phyloP scores from a whole-genome alignment of 73 alveolate species.

The Symbiodinium pilosum region DNA sequence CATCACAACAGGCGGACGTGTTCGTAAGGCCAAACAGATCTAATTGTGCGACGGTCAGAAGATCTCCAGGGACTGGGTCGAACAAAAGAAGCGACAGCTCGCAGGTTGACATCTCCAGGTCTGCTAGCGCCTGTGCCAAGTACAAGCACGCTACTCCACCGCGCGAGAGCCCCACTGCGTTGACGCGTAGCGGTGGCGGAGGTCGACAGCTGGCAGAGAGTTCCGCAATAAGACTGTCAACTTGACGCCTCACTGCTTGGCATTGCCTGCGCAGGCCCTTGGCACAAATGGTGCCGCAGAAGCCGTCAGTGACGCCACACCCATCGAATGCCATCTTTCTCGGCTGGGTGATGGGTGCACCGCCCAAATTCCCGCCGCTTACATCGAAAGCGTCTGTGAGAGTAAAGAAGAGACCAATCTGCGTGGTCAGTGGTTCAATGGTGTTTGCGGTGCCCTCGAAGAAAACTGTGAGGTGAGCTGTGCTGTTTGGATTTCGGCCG shows the following conservation, averaged over 20 bases:
- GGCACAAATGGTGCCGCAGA: conserved; percentile 71
- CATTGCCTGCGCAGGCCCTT: conserved; percentile 50
- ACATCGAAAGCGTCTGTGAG: conserved; percentile 72
- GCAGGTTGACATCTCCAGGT: conserved; percentile 8
- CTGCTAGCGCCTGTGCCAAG: conserved; percentile 8
- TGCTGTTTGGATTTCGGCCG: background rate
- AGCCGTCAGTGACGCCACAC: conserved; percentile 74
- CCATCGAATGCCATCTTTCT: conserved; percentile 90
- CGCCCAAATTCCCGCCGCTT: conserved; percentile 43
- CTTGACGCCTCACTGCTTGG: conserved; percentile 37
- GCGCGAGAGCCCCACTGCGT: conserved; percentile 75
- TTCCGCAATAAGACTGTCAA: conserved; percentile 31
- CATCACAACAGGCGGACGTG: conserved; percentile 30
- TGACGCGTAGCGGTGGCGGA: conserved; percentile 8
- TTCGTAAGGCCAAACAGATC: conserved; percentile 34
- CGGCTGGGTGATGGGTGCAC: conserved; percentile 40
- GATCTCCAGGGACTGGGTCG: conserved; percentile 63
- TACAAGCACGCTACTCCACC: conserved; percentile 57
- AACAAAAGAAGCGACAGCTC: conserved; percentile 31
- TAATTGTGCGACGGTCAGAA: conserved; percentile 52
- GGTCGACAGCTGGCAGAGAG: background rate
- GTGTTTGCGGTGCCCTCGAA: conserved; percentile 83
- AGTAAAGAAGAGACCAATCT: conserved; percentile 61
- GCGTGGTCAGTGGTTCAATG: conserved; percentile 50
- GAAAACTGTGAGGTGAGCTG: conserved; percentile 10